A percentile compares a stretch with the other conserved stretches of the same genome.
phyloP scores from a whole-genome alignment of 208 protist species.

The Trichomonas vaginalis region DNA sequence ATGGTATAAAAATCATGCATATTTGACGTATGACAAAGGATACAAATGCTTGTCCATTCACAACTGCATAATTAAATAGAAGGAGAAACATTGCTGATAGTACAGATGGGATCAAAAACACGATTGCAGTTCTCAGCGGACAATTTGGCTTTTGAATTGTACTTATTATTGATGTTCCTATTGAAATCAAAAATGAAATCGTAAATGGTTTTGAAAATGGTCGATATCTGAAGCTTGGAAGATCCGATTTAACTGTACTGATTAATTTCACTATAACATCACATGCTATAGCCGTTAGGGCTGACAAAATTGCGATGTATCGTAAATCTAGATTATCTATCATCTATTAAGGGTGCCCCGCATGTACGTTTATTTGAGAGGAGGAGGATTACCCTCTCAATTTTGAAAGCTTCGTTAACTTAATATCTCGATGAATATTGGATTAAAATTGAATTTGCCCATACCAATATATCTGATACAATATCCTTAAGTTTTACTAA shows the following conservation, averaged over 20 bases:
- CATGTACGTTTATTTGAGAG: too few species aligned
- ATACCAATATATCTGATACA: too few species aligned
- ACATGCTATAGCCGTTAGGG: neutral
- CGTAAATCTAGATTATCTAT: neutral
- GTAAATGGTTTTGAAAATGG: neutral
- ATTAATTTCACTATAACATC: neutral
- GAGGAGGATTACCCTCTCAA: too few species aligned
- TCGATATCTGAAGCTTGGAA: neutral
- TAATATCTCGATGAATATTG: too few species aligned
- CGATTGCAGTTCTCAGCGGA: neutral
- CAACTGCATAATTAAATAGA: neutral
- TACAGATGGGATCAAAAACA: neutral
- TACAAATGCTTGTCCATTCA: neutral
- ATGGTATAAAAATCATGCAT: neutral
- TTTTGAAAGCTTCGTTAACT: too few species aligned
- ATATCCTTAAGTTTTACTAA: too few species aligned
- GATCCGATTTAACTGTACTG: neutral
- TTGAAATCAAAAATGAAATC: neutral
- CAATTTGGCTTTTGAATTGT: neutral
- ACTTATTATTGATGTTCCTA: neutral
- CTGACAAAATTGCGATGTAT: neutral
- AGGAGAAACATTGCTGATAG: neutral
- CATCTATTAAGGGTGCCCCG: too few species aligned
- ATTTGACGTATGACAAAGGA: neutral
- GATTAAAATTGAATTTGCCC: too few species aligned